Conservation (phyloP, 306 rosid genomes). For the Begonia peltatifolia region DNA sequence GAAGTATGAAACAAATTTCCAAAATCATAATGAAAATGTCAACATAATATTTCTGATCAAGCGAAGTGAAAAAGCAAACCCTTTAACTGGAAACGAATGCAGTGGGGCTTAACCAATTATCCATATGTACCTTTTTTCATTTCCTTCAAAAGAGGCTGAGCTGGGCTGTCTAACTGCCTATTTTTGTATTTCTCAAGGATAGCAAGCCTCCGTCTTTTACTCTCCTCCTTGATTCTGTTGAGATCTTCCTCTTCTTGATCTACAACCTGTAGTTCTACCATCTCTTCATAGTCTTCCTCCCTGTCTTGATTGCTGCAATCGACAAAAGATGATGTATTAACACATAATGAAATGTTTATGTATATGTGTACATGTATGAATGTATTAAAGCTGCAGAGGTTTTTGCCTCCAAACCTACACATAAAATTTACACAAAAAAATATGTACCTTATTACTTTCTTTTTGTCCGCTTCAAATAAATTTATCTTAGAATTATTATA, state of each 20-base stretch:
- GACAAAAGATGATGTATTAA: slow-evolving; percentile 5
- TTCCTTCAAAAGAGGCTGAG: slow-evolving; percentile 20
- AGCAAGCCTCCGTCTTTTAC: slow-evolving; percentile 75
- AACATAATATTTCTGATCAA: too few relatives aligned
- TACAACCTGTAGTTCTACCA: slow-evolving; percentile 27
- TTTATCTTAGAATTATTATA: slow-evolving; percentile 16
- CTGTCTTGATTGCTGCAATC: slow-evolving; percentile 44
- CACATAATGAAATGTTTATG: neutral
- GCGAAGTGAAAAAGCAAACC: too few relatives aligned
- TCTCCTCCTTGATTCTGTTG: slow-evolving; percentile 86
- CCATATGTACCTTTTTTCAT: slow-evolving; percentile 29
- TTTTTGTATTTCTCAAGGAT: slow-evolving; percentile 80
- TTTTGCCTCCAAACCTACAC: neutral
- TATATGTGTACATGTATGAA: neutral
- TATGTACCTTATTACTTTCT: slow-evolving; percentile 4
- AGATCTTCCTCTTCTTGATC: slow-evolving; percentile 94
- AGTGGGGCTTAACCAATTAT: too few relatives aligned
- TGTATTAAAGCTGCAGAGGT: too few relatives aligned
- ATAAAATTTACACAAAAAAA: too few relatives aligned
- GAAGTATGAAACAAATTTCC: too few relatives aligned
- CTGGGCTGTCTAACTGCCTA: slow-evolving; percentile 32
- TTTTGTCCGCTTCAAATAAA: slow-evolving; percentile 18
- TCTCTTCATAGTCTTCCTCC: slow-evolving; percentile 61
- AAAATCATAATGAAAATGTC: too few relatives aligned
- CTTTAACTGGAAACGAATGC: too few relatives aligned